These are phyloP conservation scores for Annona cherimola DNA, from an alignment of 164 flowering plant species.

Conservation along the genomic window DNA sequence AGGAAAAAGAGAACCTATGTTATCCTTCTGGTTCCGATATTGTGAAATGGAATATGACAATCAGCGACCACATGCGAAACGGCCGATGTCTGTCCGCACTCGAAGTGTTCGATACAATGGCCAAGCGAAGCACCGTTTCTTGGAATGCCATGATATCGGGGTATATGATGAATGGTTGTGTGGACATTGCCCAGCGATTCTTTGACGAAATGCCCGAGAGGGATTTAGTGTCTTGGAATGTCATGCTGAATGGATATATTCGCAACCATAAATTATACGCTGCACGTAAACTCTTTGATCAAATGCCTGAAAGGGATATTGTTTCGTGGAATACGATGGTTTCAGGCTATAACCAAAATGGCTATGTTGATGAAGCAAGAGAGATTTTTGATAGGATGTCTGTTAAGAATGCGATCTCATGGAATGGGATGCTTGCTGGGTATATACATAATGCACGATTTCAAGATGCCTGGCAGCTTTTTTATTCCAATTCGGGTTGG, in stretches of 20 bases:
- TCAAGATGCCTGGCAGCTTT: slow-evolving; percentile 56
- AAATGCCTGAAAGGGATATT: slow-evolving; percentile 68
- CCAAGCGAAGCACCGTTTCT: slow-evolving; percentile 47
- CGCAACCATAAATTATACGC: slow-evolving; percentile 37
- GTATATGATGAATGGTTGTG: slow-evolving; percentile 38
- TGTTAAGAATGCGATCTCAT: slow-evolving; percentile 56
- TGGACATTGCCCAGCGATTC: slow-evolving; percentile 44
- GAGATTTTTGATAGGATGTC: slow-evolving; percentile 64
- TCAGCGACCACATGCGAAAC: slow-evolving; percentile 56
- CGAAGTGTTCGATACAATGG: slow-evolving; percentile 52
- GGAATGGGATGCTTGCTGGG: slow-evolving; percentile 78
- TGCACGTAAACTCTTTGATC: slow-evolving; percentile 60
- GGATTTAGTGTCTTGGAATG: slow-evolving; percentile 75
- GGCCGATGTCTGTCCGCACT: slow-evolving; percentile 52
- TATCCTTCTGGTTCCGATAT: slow-evolving; percentile 32
- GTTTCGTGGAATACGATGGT: slow-evolving; percentile 84
- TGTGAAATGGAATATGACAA: slow-evolving; percentile 50
- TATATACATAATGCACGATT: slow-evolving; percentile 80
- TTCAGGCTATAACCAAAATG: slow-evolving; percentile 73
- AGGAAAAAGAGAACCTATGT: background rate
- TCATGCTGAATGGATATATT: slow-evolving; percentile 62
- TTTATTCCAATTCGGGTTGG: slow-evolving; percentile 58
- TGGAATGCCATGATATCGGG: slow-evolving; percentile 84
- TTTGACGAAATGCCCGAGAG: slow-evolving; percentile 64
- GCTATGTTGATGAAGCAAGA: slow-evolving; percentile 64